Evolutionary conservation across 73 alveolate species (phyloP).

Genomic region (Breviolum minutum): DNA sequence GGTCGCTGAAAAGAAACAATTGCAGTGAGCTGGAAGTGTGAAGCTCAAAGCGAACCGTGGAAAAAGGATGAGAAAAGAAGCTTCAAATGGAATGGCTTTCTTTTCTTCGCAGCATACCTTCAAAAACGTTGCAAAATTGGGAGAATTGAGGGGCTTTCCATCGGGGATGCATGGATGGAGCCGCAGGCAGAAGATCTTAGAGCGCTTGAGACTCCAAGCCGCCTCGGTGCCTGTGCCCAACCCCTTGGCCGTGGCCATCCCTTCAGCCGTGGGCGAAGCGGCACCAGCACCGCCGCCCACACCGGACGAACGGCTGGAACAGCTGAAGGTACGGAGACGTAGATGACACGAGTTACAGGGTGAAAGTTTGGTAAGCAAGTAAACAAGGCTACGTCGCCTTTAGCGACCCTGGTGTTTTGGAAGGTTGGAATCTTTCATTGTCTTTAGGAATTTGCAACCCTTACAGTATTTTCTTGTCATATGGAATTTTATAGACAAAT

Average conservation of each 20-base stretch:
- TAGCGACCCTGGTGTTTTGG: no score
- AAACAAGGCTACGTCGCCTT: neutral
- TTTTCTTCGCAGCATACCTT: no score
- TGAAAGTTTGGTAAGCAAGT: neutral
- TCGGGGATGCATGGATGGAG: neutral
- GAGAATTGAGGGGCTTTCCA: no score
- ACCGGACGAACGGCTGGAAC: slow-evolving; percentile 91
- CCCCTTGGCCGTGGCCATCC: slow-evolving; percentile 10
- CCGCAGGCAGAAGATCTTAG: slow-evolving; percentile 89
- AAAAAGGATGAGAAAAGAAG: neutral
- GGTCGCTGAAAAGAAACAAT: neutral
- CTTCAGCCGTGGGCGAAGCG: neutral
- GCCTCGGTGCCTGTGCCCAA: slow-evolving; percentile 20
- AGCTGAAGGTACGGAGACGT: slow-evolving; percentile 43
- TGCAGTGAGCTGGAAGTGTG: neutral
- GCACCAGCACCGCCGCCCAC: slow-evolving; percentile 57
- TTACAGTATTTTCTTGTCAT: no score
- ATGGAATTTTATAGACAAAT: no score
- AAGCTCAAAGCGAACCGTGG: neutral
- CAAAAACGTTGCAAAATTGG: no score
- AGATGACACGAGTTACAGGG: neutral
- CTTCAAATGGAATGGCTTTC: neutral
- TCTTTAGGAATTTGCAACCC: no score
- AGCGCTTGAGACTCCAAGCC: slow-evolving; percentile 30
- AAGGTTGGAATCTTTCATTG: no score